Conservation (phyloP, 139 green algal species). For the Auxenochlorella pyrenoidosa region DNA sequence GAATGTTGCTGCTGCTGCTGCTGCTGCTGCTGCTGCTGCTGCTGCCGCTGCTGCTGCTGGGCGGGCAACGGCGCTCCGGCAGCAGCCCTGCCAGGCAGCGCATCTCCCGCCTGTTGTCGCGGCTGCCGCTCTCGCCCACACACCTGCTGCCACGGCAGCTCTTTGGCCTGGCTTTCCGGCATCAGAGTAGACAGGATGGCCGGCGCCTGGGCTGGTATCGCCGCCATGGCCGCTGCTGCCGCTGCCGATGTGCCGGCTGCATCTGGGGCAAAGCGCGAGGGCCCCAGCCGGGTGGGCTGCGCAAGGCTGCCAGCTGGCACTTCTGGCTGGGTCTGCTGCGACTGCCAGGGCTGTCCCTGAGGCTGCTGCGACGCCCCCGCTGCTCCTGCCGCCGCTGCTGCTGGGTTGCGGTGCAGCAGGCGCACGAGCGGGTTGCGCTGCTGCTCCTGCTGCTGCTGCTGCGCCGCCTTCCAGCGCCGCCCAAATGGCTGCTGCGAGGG, state of each 20-base stretch:
- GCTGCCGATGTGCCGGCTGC: background rate
- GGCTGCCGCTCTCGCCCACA: too few species aligned
- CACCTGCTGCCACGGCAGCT: too few species aligned
- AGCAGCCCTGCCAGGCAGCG: background rate
- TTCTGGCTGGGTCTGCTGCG: background rate
- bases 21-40: background rate
- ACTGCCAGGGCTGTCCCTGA: background rate
- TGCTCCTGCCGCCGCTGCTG: background rate
- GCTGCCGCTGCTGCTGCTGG: background rate
- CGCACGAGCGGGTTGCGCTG: slow-evolving; percentile 10
- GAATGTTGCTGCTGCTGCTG: background rate
- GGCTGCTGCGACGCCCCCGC: background rate
- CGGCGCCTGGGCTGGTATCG: background rate
- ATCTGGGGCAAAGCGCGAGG: slow-evolving; percentile 10
- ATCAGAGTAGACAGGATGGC: slow-evolving; percentile 1
- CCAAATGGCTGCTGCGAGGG: background rate
- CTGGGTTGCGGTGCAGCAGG: background rate
- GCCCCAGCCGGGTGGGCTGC: background rate
- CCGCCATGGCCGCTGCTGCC: background rate
- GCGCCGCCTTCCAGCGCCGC: background rate
- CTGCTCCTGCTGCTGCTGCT: background rate
- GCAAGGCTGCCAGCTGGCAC: too few species aligned
- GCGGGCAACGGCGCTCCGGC: background rate
- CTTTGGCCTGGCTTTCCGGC: background rate
- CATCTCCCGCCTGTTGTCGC: background rate